These are phyloP conservation scores for Atkinsonella texensis DNA, from an alignment of 2,329 filamentous ascomycete species.

Conservation along the genomic window DNA sequence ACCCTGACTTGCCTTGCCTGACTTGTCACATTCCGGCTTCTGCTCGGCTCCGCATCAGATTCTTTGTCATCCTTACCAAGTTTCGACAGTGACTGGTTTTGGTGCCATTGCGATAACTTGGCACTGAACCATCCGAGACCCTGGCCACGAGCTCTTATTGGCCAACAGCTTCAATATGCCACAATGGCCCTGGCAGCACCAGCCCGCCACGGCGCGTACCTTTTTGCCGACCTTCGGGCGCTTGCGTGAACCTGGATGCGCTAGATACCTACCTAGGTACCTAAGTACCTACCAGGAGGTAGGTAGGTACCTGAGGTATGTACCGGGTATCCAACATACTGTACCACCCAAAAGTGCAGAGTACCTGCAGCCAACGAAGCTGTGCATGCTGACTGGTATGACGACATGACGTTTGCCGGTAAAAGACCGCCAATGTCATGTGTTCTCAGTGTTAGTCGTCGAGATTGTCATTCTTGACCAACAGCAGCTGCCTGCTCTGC, in stretches of 20 bases:
- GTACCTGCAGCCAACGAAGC: no score
- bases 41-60: not conserved
- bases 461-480: not conserved
- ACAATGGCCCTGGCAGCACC: not conserved
- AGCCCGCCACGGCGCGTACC: conserved; percentile 3
- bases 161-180: not conserved
- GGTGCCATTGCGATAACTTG: not conserved
- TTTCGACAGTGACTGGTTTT: no score
- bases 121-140: not conserved
- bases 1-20: not conserved
- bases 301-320: no score
- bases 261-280: not conserved
- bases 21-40: not conserved
- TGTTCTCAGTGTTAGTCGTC: not conserved
- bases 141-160: not conserved
- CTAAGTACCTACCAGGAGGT: no score
- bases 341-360: no score
- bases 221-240: not conserved
- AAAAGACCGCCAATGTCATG: no score
- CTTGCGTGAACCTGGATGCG: not conserved
- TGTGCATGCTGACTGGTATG: no score
- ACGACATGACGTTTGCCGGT: no score
- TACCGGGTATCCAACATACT: no score
- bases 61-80: not conserved
- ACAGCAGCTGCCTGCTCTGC: no score